A percentile compares a stretch with the other conserved stretches of the same genome.
Conservation (phyloP, 1,139 yeast genomes). For the Arxiozyma telluris region DNA sequence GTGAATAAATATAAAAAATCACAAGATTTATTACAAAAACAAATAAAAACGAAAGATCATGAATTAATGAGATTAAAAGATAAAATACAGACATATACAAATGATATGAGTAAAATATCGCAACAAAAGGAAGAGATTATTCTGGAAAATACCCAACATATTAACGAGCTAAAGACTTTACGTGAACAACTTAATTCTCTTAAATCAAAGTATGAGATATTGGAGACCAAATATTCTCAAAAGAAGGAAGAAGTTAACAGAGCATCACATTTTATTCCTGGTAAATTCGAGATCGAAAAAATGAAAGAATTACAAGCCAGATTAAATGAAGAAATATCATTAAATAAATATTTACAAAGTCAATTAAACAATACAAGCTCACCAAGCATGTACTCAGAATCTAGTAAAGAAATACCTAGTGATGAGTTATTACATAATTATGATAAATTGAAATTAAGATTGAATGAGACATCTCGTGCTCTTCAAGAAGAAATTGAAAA, state of each 20-base stretch:
- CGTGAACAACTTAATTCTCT: conserved; percentile 24
- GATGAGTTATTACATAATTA: conserved; percentile 37
- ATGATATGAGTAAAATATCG: conserved; percentile 21
- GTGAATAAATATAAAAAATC: conserved; percentile 33
- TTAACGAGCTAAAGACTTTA: conserved; percentile 15
- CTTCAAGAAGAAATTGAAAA: conserved; percentile 47
- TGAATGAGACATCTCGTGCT: conserved; percentile 45
- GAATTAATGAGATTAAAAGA: conserved; percentile 31
- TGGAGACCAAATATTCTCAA: conserved; percentile 14
- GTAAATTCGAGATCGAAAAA: background rate
- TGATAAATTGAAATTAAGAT: conserved; percentile 42
- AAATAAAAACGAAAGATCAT: conserved; percentile 33
- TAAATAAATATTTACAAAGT: conserved; percentile 24
- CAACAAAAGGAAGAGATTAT: conserved; percentile 25
- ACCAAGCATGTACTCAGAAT: background rate
- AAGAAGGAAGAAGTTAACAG: conserved; percentile 1
- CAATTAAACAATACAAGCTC: conserved; percentile 10
- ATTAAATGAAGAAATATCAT: conserved; percentile 22
- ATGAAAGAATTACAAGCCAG: conserved; percentile 23
- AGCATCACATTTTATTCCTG: background rate
- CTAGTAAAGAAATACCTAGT: conserved; percentile 11
- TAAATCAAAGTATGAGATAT: conserved; percentile 21
- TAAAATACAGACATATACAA: conserved; percentile 22
- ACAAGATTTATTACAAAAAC: conserved; percentile 32
- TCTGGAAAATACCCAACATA: conserved; percentile 13